A percentile compares a stretch with the other conserved stretches of the same genome.
phyloP scores from a whole-genome alignment of 129 eudicot genomes.

The Rutidosis leptorrhynchoides region DNA sequence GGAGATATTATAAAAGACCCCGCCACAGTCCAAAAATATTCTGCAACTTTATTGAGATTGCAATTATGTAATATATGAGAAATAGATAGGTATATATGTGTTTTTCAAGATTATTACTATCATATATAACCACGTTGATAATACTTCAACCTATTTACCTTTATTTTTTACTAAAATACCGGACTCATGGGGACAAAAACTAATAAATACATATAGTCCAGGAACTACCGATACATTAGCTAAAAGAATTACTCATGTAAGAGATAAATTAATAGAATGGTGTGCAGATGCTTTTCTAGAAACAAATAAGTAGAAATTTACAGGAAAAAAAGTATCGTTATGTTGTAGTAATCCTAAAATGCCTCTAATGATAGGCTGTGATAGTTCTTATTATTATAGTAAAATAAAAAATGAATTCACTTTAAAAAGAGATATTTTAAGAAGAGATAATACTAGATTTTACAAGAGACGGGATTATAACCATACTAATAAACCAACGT shows the following conservation, averaged over 20 bases:
- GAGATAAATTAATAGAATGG: constrained; percentile 9
- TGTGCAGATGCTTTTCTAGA: neutral
- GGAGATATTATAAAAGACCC: neutral
- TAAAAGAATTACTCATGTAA: neutral
- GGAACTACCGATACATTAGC: neutral
- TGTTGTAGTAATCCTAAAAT: neutral
- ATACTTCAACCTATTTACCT: neutral
- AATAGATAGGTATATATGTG: constrained; percentile 14
- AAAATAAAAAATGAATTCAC: neutral
- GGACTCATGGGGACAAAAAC: neutral
- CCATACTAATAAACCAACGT: neutral
- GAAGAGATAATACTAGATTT: neutral
- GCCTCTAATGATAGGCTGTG: neutral
- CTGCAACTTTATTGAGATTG: neutral
- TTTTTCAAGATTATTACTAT: constrained; percentile 2
- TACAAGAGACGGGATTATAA: neutral
- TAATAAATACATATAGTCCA: neutral
- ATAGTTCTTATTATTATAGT: neutral
- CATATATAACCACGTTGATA: neutral
- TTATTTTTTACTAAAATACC: neutral
- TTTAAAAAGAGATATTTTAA: neutral
- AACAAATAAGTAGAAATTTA: neutral
- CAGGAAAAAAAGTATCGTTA: neutral
- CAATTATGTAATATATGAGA: constrained; percentile 6
- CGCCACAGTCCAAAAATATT: neutral